Base-by-base conservation (phyloP, 2,329 filamentous ascomycete genomes). In the Talaromyces albobiverticillius region DNA sequence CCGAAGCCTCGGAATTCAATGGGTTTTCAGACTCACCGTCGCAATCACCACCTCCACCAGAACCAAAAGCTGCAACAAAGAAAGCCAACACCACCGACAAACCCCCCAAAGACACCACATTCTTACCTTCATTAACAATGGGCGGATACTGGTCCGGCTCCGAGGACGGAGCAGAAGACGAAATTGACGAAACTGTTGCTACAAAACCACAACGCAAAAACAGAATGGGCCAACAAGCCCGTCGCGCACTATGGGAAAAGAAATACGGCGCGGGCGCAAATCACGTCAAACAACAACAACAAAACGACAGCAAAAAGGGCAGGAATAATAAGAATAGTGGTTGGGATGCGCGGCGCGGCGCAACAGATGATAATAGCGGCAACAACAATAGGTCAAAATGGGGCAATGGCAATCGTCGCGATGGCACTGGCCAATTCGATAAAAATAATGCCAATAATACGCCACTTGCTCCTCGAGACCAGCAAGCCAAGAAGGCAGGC, bases 131-230 rank as follows among this genome's bases (percentile, higher is more conserved):
- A 2, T 75, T 87, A 10, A 79, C 83, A 67, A 79, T 83, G 67
- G 82, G 78, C 14, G 81, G 81, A 36, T 87, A 86, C 68, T 79
- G 80, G 66, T 84, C 82, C n/a, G 83, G 82, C 40, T 82, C 81
- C 5, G 83, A 83, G 57, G 79, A 78, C 13, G 50, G 45, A 7
- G 41, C 38, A 26, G 41, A 52, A 29, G 69, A 77, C 4, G 79
- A 81, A 2, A 75, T 78, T 29, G 70, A 79, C 20, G 75, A 62
- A 7, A 75, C 78, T 25, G 70, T 79, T 23, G 75, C 63, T 5
- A 62, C 54, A 9, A 61, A 60, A 7, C 62, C 59, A 65, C 76
- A 31, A 55, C 76, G 79, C 53, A 85, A 84, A 67, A 86, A 87
- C 63, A 73, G 84, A 13, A 79, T 82, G 61, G 84, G 84, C 29